phyloP scores from a whole-genome alignment of 805 yeast genomes.

The Blastobotrys muscicola region DNA sequence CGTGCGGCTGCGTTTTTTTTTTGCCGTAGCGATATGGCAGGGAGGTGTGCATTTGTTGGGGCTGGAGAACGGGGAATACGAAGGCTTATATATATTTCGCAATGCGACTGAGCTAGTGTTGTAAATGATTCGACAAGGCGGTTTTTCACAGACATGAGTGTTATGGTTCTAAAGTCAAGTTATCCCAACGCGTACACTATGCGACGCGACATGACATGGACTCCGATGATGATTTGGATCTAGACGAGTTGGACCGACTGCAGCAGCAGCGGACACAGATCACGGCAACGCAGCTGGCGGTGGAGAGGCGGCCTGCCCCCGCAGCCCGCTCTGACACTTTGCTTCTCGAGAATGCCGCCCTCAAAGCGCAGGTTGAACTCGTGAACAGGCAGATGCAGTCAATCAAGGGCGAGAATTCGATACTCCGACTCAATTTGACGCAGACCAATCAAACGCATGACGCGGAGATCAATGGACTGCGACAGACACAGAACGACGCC shows the following conservation, averaged over 20 bases:
- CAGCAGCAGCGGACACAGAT: not conserved
- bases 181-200: not conserved
- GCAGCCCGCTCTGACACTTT: too few species aligned
- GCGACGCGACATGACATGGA: slow-evolving; percentile 5
- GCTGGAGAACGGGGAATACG: too few species aligned
- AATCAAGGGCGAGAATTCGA: slow-evolving; percentile 74
- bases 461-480: slow-evolving; percentile 20
- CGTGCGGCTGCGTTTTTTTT: slow-evolving; percentile 1
- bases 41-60: not conserved
- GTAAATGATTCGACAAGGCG: too few species aligned
- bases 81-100: too few species aligned
- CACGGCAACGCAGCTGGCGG: too few species aligned
- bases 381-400: slow-evolving; percentile 29
- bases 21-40: slow-evolving; percentile 2
- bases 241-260: slow-evolving; percentile 16
- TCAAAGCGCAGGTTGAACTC: not conserved
- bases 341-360: too few species aligned
- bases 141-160: too few species aligned
- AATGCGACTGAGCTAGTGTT: too few species aligned
- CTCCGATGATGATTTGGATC: slow-evolving; percentile 17
- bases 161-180: too few species aligned
- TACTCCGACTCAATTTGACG: slow-evolving; percentile 56
- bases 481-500: slow-evolving; percentile 14
- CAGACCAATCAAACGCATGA: slow-evolving; percentile 5
- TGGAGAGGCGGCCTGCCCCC: too few species aligned